A percentile compares a stretch with the other conserved stretches of the same genome.
Conservation (phyloP, 2,329 filamentous ascomycete genomes). For the Sclerotinia trifoliorum region DNA sequence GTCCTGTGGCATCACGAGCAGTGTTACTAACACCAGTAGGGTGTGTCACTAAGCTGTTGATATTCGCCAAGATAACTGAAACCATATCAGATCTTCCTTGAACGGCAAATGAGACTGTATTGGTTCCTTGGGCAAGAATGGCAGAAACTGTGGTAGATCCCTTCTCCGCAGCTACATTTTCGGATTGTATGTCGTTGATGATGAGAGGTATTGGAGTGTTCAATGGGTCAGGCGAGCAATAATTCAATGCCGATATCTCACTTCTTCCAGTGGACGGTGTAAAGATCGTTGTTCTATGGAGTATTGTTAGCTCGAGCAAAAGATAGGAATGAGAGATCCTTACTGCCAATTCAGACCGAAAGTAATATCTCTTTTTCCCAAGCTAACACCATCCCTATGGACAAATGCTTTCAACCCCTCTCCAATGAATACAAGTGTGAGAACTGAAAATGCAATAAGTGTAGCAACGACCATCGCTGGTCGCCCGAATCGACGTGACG, state of each 20-base stretch:
- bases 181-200: background rate
- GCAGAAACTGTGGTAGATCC: constrained; percentile 18
- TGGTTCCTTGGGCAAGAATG: constrained; percentile 19
- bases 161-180: background rate
- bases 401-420: constrained; percentile 31
- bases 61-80: constrained; percentile 19
- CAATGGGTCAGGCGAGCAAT: background rate
- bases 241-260: constrained; percentile 1
- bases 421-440: constrained; percentile 33
- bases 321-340: background rate
- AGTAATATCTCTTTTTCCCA: constrained; percentile 18
- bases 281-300: background rate
- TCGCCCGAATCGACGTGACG: constrained; percentile 28
- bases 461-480: constrained; percentile 25
- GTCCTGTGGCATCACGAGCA: constrained; percentile 16
- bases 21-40: constrained; percentile 12
- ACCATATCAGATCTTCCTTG: constrained; percentile 20
- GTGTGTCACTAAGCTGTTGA: constrained; percentile 17
- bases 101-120: constrained; percentile 18
- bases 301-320: background rate
- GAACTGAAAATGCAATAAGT: constrained; percentile 31
- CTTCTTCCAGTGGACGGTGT: background rate
- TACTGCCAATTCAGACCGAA: constrained; percentile 19
- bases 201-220: background rate
- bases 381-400: constrained; percentile 14